These are phyloP conservation scores for Chondrus crispus DNA, from an alignment of 23 red algal genomes.

Conservation along the genomic window DNA sequence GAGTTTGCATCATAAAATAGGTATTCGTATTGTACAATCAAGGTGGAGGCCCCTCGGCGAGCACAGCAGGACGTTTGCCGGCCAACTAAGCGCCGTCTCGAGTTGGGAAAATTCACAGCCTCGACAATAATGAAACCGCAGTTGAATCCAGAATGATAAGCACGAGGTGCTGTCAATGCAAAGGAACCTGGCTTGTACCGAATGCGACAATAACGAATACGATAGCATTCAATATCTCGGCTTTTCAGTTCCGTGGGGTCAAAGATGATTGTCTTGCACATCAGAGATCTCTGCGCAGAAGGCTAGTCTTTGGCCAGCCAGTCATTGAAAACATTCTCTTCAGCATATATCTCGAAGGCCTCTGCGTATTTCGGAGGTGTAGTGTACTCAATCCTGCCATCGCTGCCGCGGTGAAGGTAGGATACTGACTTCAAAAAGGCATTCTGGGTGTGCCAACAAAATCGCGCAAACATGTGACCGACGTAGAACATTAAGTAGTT, in stretches of 20 bases:
- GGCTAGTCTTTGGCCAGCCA: slow-evolving; percentile 12
- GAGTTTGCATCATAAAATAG: slow-evolving; percentile 28
- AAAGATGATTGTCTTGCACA: slow-evolving; percentile 81
- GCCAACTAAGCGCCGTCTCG: slow-evolving; percentile 65
- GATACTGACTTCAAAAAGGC: slow-evolving; percentile 81
- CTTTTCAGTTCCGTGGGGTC: slow-evolving; percentile 27
- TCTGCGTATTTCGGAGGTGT: slow-evolving; percentile 38
- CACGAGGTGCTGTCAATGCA: slow-evolving; percentile 72
- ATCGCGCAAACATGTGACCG: slow-evolving; percentile 77
- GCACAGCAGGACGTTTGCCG: slow-evolving; percentile 18
- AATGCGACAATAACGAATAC: slow-evolving; percentile 74
- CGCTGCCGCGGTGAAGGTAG: slow-evolving; percentile 70
- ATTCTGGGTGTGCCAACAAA: slow-evolving; percentile 96
- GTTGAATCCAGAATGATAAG: slow-evolving; percentile 95
- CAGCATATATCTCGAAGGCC: slow-evolving; percentile 52
- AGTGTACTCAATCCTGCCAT: slow-evolving; percentile 73
- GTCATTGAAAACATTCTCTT: slow-evolving; percentile 17
- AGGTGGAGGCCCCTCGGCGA: not conserved
- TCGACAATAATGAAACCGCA: slow-evolving; percentile 86
- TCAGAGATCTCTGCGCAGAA: slow-evolving; percentile 28
- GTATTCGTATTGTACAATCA: slow-evolving; percentile 49
- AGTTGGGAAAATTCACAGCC: slow-evolving; percentile 86
- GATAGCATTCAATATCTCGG: slow-evolving; percentile 52
- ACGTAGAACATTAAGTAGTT: slow-evolving; percentile 83
- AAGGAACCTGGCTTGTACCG: slow-evolving; percentile 74